Conservation (phyloP, 108 stramenopile species). For the Skeletonema marinoi region DNA sequence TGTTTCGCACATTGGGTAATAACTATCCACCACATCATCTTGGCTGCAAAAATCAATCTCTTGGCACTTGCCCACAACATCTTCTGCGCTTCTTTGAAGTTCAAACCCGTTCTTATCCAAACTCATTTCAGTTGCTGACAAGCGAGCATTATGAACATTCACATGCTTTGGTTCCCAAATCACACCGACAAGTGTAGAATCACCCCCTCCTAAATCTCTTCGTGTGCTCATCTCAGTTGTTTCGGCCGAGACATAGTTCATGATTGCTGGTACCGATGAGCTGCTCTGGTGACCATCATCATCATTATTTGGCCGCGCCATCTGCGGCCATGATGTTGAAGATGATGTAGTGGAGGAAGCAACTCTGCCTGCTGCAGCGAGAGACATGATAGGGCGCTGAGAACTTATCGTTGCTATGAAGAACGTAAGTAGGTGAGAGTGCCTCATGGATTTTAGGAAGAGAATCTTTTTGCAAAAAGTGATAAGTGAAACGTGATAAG, state of each 20-base stretch:
- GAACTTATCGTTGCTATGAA: not conserved
- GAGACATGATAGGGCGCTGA: slow-evolving; percentile 1
- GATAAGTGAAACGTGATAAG: too few species aligned
- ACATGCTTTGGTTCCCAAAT: slow-evolving; percentile 48
- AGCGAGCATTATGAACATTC: slow-evolving; percentile 41
- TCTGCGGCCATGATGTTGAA: not conserved
- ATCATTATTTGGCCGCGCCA: not conserved
- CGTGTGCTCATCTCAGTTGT: slow-evolving; percentile 41
- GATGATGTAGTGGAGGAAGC: not conserved
- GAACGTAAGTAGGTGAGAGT: not conserved
- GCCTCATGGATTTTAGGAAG: not conserved
- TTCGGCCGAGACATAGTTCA: slow-evolving; percentile 59
- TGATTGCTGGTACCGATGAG: slow-evolving; percentile 26
- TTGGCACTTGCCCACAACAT: slow-evolving; percentile 6
- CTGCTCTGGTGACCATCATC: not conserved
- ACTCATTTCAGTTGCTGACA: slow-evolving; percentile 2
- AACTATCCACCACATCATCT: slow-evolving; percentile 47
- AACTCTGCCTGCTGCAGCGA: not conserved
- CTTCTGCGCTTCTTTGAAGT: slow-evolving; percentile 5
- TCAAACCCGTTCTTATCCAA: slow-evolving; percentile 55
- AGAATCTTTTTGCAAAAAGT: too few species aligned
- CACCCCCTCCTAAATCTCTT: slow-evolving; percentile 45
- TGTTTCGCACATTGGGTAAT: slow-evolving; percentile 59
- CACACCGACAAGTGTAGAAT: slow-evolving; percentile 43
- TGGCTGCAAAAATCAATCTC: slow-evolving; percentile 52